Evolutionary conservation across 805 yeast species (phyloP).

Genomic region (Tetrapisispora pingtungensis): DNA sequence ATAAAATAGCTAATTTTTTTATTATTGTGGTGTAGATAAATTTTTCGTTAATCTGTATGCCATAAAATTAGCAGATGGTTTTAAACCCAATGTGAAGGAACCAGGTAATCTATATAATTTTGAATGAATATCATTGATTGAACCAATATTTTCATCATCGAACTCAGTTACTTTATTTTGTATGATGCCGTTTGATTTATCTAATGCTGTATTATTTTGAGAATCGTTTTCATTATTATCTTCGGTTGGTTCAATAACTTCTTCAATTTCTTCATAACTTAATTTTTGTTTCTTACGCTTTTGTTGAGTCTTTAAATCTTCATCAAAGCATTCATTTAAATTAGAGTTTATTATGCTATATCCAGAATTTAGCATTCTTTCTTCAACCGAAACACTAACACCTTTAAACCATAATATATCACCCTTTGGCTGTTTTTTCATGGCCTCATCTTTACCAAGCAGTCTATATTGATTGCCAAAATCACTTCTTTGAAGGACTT

Average conservation of each 20-base stretch:
- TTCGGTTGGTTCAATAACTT: background rate
- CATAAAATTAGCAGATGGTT: constrained; percentile 67
- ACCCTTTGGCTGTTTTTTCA: constrained; percentile 20
- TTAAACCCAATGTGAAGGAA: constrained; percentile 22
- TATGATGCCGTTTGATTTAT: background rate
- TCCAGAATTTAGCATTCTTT: constrained; percentile 30
- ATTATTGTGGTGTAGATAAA: background rate
- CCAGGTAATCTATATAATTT: constrained; percentile 15
- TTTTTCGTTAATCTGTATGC: constrained; percentile 38
- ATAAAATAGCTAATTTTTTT: too few species aligned
- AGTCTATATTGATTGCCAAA: constrained; percentile 19
- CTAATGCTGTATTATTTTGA: background rate
- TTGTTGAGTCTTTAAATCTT: constrained; percentile 1
- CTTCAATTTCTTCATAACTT: constrained; percentile 15
- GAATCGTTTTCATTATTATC: background rate
- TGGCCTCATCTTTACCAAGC: constrained; percentile 14
- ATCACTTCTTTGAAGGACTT: constrained; percentile 30
- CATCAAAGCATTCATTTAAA: constrained; percentile 19
- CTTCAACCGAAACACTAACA: constrained; percentile 44
- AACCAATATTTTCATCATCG: constrained; percentile 6
- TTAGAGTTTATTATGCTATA: constrained; percentile 8
- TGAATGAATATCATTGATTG: constrained; percentile 8
- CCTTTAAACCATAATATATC: constrained; percentile 60
- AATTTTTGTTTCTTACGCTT: constrained; percentile 17
- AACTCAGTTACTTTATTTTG: constrained; percentile 3